These are phyloP conservation scores for Cerioporus squamosus DNA, from an alignment of 1,284 basidiomycete genomes.

Conservation along the genomic window DNA sequence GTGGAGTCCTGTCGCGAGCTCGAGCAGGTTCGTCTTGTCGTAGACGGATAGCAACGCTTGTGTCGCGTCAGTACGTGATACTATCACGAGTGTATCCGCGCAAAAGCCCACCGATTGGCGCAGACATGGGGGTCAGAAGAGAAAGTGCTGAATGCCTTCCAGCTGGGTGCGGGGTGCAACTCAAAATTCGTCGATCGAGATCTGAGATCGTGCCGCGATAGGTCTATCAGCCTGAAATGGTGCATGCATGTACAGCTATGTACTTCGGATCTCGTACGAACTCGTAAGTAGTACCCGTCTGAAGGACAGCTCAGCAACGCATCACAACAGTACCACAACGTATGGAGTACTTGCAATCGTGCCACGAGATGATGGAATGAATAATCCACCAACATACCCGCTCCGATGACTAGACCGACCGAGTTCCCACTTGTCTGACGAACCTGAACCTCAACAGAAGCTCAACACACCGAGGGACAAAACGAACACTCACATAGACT, in stretches of 20 bases:
- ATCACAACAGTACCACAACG: too few relatives aligned
- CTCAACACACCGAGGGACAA: neutral
- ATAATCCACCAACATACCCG: slow-evolving; percentile 24
- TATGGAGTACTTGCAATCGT: too few relatives aligned
- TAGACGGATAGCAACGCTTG: slow-evolving; percentile 94
- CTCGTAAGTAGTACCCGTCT: too few relatives aligned
- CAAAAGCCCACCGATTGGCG: slow-evolving; percentile 38
- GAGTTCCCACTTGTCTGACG: slow-evolving; percentile 39
- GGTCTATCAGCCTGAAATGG: neutral
- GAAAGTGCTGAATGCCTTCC: neutral
- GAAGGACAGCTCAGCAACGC: too few relatives aligned
- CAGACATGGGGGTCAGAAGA: slow-evolving; percentile 33
- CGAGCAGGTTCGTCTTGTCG: slow-evolving; percentile 92
- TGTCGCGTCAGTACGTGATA: slow-evolving; percentile 7
- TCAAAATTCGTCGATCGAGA: slow-evolving; percentile 24
- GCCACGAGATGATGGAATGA: too few relatives aligned
- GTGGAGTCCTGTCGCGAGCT: slow-evolving; percentile 86
- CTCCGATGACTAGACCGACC: slow-evolving; percentile 18
- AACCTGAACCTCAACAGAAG: too few relatives aligned
- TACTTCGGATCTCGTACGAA: too few relatives aligned
- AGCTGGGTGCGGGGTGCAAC: slow-evolving; percentile 4
- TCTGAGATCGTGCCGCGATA: slow-evolving; percentile 21
- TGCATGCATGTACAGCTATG: too few relatives aligned
- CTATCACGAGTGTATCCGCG: neutral
- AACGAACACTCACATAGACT: too few relatives aligned